phyloP scores from a whole-genome alignment of 1,139 yeast species.

The Sugiyamaella neomexicana region DNA sequence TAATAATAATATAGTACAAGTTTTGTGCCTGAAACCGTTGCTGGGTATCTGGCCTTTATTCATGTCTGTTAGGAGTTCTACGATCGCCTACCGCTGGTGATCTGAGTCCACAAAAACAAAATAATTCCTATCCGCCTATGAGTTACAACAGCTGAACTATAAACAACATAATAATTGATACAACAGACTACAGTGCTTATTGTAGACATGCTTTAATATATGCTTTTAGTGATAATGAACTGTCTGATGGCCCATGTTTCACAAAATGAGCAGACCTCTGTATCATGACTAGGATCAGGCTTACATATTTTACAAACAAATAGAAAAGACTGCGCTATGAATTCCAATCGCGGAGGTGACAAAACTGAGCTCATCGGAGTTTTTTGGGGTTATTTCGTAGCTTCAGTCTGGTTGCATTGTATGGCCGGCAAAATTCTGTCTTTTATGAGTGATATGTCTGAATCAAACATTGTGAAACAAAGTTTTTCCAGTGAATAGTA shows the following conservation, averaged over 20 bases:
- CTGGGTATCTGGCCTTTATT: not conserved
- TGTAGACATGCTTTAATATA: not conserved
- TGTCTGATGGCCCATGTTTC: not conserved
- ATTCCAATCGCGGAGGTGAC: too few species aligned
- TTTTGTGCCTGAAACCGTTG: not conserved
- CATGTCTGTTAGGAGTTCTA: not conserved
- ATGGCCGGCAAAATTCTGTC: not conserved
- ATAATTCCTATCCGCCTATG: not conserved
- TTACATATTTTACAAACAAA: too few species aligned
- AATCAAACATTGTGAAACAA: conserved; percentile 8
- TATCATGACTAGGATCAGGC: too few species aligned
- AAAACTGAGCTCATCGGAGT: too few species aligned
- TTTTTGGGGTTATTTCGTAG: too few species aligned
- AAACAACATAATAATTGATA: not conserved
- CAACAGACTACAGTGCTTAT: not conserved
- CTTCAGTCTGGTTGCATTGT: not conserved
- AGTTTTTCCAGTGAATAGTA: not conserved
- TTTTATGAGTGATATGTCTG: not conserved
- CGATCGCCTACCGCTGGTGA: not conserved
- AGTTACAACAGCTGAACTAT: not conserved
- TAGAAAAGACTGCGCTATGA: too few species aligned
- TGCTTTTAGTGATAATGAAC: not conserved
- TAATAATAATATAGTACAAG: too few species aligned
- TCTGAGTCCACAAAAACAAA: too few species aligned
- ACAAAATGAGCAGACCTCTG: not conserved